Percentiles rank a stretch among this genome's conserved stretches.
phyloP scores from a whole-genome alignment of 352 stramenopile species.

The Lagenidium giganteum region DNA sequence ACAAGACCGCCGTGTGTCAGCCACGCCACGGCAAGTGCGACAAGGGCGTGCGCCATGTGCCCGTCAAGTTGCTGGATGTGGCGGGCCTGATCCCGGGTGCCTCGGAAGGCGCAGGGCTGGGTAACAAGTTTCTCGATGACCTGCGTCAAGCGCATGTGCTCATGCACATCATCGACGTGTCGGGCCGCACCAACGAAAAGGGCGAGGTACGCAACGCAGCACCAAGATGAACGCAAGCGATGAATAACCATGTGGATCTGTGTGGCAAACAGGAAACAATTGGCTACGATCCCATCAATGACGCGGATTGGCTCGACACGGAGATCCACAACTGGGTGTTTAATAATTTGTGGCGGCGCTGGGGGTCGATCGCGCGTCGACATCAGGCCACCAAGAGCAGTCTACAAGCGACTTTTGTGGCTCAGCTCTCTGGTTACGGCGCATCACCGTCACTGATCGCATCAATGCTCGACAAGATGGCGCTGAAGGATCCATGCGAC shows the following conservation, averaged over 20 bases:
- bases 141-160: slow-evolving; percentile 84
- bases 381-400: slow-evolving; percentile 74
- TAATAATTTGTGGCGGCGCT: slow-evolving; percentile 84
- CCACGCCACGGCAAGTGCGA: slow-evolving; percentile 79
- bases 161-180: slow-evolving; percentile 90
- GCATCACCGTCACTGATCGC: slow-evolving; percentile 69
- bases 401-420: slow-evolving; percentile 59
- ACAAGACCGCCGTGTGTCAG: slow-evolving; percentile 57
- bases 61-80: slow-evolving; percentile 82
- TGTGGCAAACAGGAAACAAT: slow-evolving; percentile 45
- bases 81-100: slow-evolving; percentile 77
- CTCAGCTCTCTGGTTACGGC: slow-evolving; percentile 75
- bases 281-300: slow-evolving; percentile 86
- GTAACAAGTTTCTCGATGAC: slow-evolving; percentile 98
- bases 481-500: slow-evolving; percentile 54
- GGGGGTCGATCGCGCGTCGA: slow-evolving; percentile 69
- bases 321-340: slow-evolving; percentile 90
- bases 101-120: slow-evolving; percentile 92
- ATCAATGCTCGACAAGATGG: slow-evolving; percentile 63
- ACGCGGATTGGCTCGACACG: slow-evolving; percentile 80
- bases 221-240: too few relatives aligned
- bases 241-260: neutral
- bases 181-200: slow-evolving; percentile 87
- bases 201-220: slow-evolving; percentile 48
- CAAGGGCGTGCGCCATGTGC: slow-evolving; percentile 67